Evolutionary conservation across 2,329 filamentous ascomycete genomes (phyloP), one percentile per base, ranked within the genome.

Genomic region (Ambrosiella cleistominuta): DNA sequence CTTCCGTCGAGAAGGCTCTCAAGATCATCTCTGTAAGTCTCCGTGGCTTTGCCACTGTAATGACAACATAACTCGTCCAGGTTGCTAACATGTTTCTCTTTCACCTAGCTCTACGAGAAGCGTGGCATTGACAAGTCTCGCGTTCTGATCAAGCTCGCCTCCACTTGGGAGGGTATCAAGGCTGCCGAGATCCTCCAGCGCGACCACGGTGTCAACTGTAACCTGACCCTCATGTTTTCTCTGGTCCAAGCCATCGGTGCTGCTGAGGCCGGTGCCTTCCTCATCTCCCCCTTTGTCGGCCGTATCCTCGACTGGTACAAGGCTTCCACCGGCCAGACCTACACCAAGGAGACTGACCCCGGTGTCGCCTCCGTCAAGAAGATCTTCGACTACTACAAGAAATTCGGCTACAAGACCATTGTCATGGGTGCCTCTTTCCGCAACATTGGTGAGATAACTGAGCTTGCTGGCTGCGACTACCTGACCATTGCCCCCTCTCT

Each of bases 311-410:
- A 98, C 77, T 98, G 91, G 91, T 96, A 85, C 87, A 98, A 98
- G 88, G 88, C 88, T 61, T 77, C 83, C 66, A 87, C 83, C 72
- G 95, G 95, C 84, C 90, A 94, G 81, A 86, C 93, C 65, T 98
- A 90, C 83, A 68, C 78, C 70, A 81, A 88, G 72, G 76, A 86
- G 73, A 87, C 95, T 72, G 93, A 98, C 78, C 93, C 93, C 60
- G 93, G 93, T 78, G 93, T 98, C 73, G 81, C 88, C 77, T 91
- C 86, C 64, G 93, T 98, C 69, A 80, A 91, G 80, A 70, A 68
- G 73, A 98, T 98, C 78, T 98, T 85, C 83, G 93, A 98, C 82
- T 98, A 98, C 87, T 98, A 98, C 86, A 98, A 98, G 88, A 97
- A 97, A 81, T 88, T 77, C 73, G 88, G 86, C 72, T 96, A 98